Evolutionary conservation across 2,329 filamentous ascomycete species (phyloP), one percentile per base, ranked within the genome.

Genomic region (Blumeria graminis): DNA sequence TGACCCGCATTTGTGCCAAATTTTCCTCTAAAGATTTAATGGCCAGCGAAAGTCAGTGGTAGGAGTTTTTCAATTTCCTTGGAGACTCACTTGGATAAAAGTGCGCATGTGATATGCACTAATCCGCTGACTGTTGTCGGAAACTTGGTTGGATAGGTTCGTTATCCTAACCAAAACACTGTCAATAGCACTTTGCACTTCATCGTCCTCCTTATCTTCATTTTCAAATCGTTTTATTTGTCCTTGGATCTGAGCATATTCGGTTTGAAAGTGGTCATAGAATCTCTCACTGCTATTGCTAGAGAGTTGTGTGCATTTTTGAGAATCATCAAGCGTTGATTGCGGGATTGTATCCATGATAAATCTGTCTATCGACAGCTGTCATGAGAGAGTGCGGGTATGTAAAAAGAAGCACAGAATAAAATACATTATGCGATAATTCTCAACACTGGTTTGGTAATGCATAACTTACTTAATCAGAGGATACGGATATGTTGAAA

Each of bases 51-150:
- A 46, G 14, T 57, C 87, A 62, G 63, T 43, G 46, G 6, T 53
- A n/a, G 22, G 10, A 16, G 33, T 53, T 18, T 36, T 10, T 11
- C 6, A 34, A 53, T 9, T 6, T 38, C 34, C 10, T 1, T 4
- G 54, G 8, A 13, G 43, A 55, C 64, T 56, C 69, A 88, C 86
- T 71, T 89, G 81, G 46, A 82, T 78, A 65, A 94, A 96, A 28
- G 84, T 82, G 62, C 86, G 80, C 67, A 92, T 86, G 64, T 96
- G 92, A 66, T 95, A 93, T 7, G 87, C 80, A 2, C 92, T 88
- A 14, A 94, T 78, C 62, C 82, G 87, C 57, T 82, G 81, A 1
- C 84, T 79, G 0, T 86, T 84, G 69, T 95, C 88, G 61, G 86
- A 82, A 41, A 95, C 85, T 63, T 92, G 82, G 60, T 83, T 84